Conservation (phyloP, 2,329 filamentous ascomycete genomes). For the Colletotrichum lindemuthianum region DNA sequence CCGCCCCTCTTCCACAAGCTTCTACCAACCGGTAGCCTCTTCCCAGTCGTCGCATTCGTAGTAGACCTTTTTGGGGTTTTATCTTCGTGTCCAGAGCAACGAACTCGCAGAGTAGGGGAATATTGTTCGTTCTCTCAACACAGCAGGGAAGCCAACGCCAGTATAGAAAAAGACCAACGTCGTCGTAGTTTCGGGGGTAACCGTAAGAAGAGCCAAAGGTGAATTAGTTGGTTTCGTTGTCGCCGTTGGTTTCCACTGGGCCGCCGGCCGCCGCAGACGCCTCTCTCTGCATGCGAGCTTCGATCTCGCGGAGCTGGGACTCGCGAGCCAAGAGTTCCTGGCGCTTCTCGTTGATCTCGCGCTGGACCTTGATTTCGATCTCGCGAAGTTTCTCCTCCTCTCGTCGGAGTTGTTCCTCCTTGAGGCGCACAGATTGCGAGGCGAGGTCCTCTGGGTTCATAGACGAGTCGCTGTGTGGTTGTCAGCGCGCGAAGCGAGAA, state of each 20-base stretch:
- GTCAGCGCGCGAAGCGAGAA: conserved; percentile 40
- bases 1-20: conserved; percentile 31
- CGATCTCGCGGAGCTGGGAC: conserved; percentile 98
- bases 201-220: conserved; percentile 29
- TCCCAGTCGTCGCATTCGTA: conserved; percentile 36
- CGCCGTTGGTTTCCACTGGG: conserved; percentile 63
- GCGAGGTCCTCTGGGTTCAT: conserved; percentile 99
- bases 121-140: conserved; percentile 56
- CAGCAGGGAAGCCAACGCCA: conserved; percentile 59
- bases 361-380: conserved; percentile 99
- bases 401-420: conserved; percentile 98
- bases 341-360: conserved; percentile 99
- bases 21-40: conserved; percentile 31
- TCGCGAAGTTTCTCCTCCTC: conserved; percentile 99
- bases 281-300: conserved; percentile 95
- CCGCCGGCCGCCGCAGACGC: conserved; percentile 61
- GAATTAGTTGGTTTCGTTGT: conserved; percentile 60
- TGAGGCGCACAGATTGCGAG: conserved; percentile 95
- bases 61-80: conserved; percentile 40
- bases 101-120: conserved; percentile 53
- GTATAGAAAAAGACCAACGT: conserved; percentile 57
- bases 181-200: conserved; percentile 50
- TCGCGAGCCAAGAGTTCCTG: conserved; percentile 97
- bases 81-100: conserved; percentile 48
- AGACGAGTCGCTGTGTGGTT: conserved; percentile 73